Percentiles rank a stretch among this genome's conserved stretches.
Conservation (phyloP, 2,329 filamentous ascomycete species). For the Leptosphaerulina australis region DNA sequence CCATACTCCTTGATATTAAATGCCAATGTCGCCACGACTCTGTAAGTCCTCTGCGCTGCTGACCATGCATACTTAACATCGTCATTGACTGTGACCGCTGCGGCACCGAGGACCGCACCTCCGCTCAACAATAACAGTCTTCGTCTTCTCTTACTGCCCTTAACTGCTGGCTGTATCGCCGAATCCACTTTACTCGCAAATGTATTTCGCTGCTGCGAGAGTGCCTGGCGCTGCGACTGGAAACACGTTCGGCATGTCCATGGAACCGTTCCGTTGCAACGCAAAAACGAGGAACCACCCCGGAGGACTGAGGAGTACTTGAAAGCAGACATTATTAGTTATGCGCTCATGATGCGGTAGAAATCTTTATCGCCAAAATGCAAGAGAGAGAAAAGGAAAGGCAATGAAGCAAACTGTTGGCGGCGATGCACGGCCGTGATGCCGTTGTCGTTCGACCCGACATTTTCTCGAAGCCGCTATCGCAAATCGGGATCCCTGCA, state of each 20-base stretch:
- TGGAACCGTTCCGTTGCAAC: slow-evolving; percentile 25
- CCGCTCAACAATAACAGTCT: slow-evolving; percentile 36
- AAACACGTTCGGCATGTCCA: slow-evolving; percentile 48
- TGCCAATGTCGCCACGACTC: slow-evolving; percentile 75
- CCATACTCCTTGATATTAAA: slow-evolving; percentile 88
- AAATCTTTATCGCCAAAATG: background rate
- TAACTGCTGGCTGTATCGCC: background rate
- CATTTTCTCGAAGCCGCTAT: slow-evolving; percentile 17
- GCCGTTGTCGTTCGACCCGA: slow-evolving; percentile 8
- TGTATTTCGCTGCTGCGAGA: slow-evolving; percentile 21
- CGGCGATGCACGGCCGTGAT: background rate
- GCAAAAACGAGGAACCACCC: slow-evolving; percentile 9
- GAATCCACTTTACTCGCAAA: slow-evolving; percentile 24
- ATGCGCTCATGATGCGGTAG: slow-evolving; percentile 3
- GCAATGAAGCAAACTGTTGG: background rate
- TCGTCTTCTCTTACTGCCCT: slow-evolving; percentile 35
- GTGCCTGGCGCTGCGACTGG: slow-evolving; percentile 30
- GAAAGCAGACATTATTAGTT: slow-evolving; percentile 38
- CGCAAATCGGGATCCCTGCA: slow-evolving; percentile 3
- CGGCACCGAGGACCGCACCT: slow-evolving; percentile 47
- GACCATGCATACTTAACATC: slow-evolving; percentile 79
- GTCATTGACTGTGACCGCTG: slow-evolving; percentile 59
- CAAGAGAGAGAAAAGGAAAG: background rate
- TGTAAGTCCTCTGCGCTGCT: slow-evolving; percentile 75
- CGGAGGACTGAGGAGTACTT: slow-evolving; percentile 29